Evolutionary conservation across 2,329 filamentous ascomycete genomes (phyloP), one percentile per base, ranked within the genome.

Genomic region (Magnaporthales sp.): DNA sequence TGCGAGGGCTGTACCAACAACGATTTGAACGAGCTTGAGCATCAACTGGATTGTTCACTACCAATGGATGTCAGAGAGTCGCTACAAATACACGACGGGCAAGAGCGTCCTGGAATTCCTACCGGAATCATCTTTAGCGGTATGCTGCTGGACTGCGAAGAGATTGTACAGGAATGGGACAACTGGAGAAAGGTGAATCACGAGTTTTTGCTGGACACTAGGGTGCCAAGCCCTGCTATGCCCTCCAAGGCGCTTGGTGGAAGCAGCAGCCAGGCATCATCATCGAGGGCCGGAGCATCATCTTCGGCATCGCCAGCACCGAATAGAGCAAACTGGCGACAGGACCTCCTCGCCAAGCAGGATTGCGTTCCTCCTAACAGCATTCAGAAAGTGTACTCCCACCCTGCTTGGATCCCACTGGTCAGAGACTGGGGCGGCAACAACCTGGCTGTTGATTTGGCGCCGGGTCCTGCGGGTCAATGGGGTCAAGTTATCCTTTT

Each of bases 341-440:
- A 95, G 73, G 93, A 96, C 67, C 85, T 99, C 66, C 84, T 93
- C 63, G 82, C 91, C 63, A 89, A 90, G 69, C 95, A 99, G 77
- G 91, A 95, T 72, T 97, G 89, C 13, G 91, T 98, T 68, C 95
- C 95, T 9, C 84, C 91, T 10, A 90, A 91, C 73, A 87, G 92
- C 5, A 89, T 98, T 38, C 93, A 96, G 75, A 96, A 93, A 76
- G 91, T 91, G 0, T 99, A 99, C 74, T 91, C 93, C 2, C 94
- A 99, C 77, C 89, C 93, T 1, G 91, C 89, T 65, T 99, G 95
- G 95, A 97, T 99, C 71, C 94, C 95, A 66, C 82, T 99, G 38
- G 94, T 93, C 67, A 91, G 95, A 72, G 95, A 99, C 77, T 99
- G 95, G 95, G 95, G 95, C 76, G 95, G 95, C 78, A 99, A 99